Evolutionary conservation across 164 flowering plant species (phyloP).

Genomic region (Umbellularia californica): DNA sequence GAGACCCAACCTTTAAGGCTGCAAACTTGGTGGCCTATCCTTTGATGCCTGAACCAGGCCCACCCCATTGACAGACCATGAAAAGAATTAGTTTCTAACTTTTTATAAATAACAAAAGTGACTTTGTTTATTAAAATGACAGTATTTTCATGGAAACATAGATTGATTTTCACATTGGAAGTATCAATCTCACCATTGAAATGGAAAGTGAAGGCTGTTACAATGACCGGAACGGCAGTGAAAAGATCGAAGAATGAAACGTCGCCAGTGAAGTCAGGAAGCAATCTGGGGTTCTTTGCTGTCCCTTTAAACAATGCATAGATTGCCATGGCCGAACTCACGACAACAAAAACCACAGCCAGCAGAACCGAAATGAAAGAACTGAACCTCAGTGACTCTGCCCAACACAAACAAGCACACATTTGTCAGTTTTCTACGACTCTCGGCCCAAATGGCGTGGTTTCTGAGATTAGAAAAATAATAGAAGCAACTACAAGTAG

Average conservation of each 20-base stretch:
- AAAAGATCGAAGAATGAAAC: conserved; percentile 73
- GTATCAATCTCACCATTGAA: conserved; percentile 65
- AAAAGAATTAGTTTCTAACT: too few species aligned
- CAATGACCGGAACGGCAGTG: conserved; percentile 90
- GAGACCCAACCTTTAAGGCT: too few species aligned
- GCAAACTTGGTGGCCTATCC: too few species aligned
- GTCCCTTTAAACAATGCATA: conserved; percentile 55
- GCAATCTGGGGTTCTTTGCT: conserved; percentile 41
- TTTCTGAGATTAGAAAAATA: too few species aligned
- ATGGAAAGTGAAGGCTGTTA: conserved; percentile 91
- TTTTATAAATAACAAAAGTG: too few species aligned
- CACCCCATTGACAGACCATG: too few species aligned
- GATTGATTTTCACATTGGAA: background rate
- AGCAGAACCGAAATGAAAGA: conserved; percentile 75
- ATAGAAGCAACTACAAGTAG: too few species aligned
- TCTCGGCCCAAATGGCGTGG: too few species aligned
- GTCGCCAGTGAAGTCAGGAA: conserved; percentile 45
- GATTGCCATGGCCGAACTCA: conserved; percentile 67
- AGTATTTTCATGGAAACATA: background rate
- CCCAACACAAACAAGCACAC: background rate
- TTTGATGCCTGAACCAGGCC: too few species aligned
- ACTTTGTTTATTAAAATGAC: too few species aligned
- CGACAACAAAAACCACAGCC: conserved; percentile 77
- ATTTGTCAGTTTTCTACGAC: background rate
- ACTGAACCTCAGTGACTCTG: conserved; percentile 72